Base-by-base conservation (phyloP, 768 basidiomycete species). In the Suillus fuscotomentosus region DNA sequence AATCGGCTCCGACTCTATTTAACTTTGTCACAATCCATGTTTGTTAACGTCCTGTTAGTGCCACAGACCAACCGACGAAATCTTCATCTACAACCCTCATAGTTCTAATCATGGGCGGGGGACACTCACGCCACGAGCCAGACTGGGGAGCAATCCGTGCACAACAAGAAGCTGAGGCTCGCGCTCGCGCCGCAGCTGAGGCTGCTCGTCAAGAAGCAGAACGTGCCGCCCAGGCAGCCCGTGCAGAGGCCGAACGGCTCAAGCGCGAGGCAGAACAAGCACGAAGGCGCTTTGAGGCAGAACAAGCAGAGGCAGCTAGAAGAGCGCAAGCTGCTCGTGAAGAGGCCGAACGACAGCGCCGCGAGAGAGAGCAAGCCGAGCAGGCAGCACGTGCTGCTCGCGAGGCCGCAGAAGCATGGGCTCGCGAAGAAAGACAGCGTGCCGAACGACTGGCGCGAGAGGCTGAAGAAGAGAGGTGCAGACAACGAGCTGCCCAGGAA, bases 111-210 rank as follows among this genome's bases (percentile, higher is more conserved):
- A 76, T 76, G 73, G 74, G 74, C 14, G 73, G 69, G 22, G 65
- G 66, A 11, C 68, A 71, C n/a, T 74, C 74, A 11, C 69, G 47
- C 27, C 69, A 74, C 36, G 70, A 71, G 56, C 73, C 68, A 0
- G 64, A 70, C 11, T 72, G 74, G 68, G 61, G 38, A 9, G 69
- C 71, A 36, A 74, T 71, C 20, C 70, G 27, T 45, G 27, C 65
- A 41, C 69, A 65, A 60, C 63, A 34, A 3, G 67, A 59, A 36
- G 70, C 66, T 0, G 74, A 75, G 61, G 60, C 57, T 41, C 39
- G 41, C 2, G 56, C 39, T 24, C 56, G 56, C 10, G 56, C 56
- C 24, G 17, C 45, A 63, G 66, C 67, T 8, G 34, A 64, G 55
- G 51, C 53, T 6, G 63, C 41, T 31, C 71, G 67, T 60, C 65